These are phyloP conservation scores for Lasiodiplodia hormozganensis DNA, from an alignment of 2,329 filamentous ascomycete genomes.

Conservation along the genomic window DNA sequence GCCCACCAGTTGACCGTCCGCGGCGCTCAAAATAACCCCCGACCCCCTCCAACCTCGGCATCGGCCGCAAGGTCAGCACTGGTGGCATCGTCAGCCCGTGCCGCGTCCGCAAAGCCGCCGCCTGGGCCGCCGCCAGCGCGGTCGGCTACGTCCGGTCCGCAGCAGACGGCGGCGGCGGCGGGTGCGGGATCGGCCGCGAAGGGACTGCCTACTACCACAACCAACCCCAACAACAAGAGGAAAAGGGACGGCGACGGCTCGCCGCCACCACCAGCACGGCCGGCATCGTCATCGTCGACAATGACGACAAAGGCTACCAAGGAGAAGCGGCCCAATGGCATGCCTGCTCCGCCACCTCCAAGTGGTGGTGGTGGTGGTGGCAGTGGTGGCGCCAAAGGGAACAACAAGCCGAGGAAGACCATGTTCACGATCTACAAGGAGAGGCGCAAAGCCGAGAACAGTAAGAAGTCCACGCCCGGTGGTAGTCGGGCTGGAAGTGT, in stretches of 20 bases:
- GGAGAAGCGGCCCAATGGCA: background rate
- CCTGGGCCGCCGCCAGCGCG: background rate
- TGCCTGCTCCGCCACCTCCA: constrained; percentile 1
- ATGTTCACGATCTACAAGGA: constrained; percentile 12
- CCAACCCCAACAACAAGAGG: too few species aligned
- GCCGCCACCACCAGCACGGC: background rate
- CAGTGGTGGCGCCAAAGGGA: background rate
- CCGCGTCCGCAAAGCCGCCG: background rate
- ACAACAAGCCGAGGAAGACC: constrained; percentile 26
- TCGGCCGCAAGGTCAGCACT: background rate
- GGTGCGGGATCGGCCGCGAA: background rate
- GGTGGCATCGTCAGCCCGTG: background rate
- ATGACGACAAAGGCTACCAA: background rate
- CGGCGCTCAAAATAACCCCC: background rate
- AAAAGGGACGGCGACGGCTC: background rate
- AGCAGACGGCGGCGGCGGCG: background rate
- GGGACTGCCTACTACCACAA: background rate
- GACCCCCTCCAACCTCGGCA: background rate
- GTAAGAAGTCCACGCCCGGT: background rate
- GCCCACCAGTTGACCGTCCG: background rate
- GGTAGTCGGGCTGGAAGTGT: background rate
- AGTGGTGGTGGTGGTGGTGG: background rate
- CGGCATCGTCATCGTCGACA: background rate
- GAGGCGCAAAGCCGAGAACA: background rate
- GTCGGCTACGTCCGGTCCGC: too few species aligned